Conservation (phyloP, 2,329 filamentous ascomycete genomes). For the Eutypella sp. region DNA sequence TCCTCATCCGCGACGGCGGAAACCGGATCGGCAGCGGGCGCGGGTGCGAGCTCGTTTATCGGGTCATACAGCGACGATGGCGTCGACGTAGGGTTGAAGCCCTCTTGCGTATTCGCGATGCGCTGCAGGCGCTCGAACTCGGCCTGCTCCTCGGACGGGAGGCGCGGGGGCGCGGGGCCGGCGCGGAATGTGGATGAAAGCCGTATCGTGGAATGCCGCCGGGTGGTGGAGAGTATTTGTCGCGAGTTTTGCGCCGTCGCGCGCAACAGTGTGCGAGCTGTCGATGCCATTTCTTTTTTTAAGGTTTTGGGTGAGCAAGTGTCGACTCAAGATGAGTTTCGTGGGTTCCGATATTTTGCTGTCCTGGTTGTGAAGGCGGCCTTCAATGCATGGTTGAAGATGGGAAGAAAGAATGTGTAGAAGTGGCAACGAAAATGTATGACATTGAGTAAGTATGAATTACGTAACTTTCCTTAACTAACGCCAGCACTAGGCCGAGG, state of each 20-base stretch:
- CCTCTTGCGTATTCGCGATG: constrained; percentile 36
- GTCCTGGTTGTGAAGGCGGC: too few relatives aligned
- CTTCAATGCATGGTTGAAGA: too few relatives aligned
- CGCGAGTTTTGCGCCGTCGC: background rate
- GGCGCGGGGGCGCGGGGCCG: constrained; percentile 72
- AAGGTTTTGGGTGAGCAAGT: too few relatives aligned
- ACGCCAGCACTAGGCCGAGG: too few relatives aligned
- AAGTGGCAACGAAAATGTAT: too few relatives aligned
- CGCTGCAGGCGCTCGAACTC: constrained; percentile 71
- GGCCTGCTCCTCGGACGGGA: constrained; percentile 59
- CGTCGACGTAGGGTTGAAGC: constrained; percentile 25
- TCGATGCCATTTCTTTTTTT: background rate
- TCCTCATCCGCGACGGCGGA: background rate
- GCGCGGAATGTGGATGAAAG: constrained; percentile 38
- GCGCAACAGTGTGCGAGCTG: background rate
- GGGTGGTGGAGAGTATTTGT: background rate
- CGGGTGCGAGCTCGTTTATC: constrained; percentile 9
- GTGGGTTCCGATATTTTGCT: too few relatives aligned
- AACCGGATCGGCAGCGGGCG: constrained; percentile 2
- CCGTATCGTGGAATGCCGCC: constrained; percentile 11
- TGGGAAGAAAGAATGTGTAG: too few relatives aligned
- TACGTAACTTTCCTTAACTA: too few relatives aligned
- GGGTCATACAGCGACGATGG: constrained; percentile 5
- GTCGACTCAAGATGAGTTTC: too few relatives aligned
- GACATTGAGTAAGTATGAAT: too few relatives aligned